phyloP scores from a whole-genome alignment of 306 rosid genomes.

The Cyamopsis tetragonoloba region DNA sequence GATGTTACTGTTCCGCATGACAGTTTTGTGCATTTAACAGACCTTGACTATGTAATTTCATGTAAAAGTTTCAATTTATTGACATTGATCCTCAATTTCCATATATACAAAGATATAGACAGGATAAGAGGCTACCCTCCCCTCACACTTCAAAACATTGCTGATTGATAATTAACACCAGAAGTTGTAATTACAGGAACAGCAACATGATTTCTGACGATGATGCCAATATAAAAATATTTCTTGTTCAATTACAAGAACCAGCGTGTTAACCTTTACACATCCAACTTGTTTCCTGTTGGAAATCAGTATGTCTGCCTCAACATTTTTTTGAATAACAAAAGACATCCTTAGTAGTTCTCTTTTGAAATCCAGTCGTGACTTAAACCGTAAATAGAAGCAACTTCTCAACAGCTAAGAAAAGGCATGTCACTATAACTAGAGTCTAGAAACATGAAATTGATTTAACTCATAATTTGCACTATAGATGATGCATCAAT shows the following conservation, averaged over 20 bases:
- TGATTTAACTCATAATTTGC: background rate
- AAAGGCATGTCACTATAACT: background rate
- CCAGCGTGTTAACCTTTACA: background rate
- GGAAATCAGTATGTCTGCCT: background rate
- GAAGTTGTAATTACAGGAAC: background rate
- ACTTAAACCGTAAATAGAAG: background rate
- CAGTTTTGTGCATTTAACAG: background rate
- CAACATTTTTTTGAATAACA: background rate
- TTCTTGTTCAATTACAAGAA: background rate
- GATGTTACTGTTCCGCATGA: background rate
- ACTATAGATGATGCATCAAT: constrained; percentile 23
- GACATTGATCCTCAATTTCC: background rate
- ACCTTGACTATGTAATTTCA: background rate
- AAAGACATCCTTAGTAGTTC: background rate
- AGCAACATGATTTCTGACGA: background rate
- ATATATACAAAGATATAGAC: background rate
- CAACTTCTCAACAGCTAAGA: background rate
- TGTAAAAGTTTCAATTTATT: background rate
- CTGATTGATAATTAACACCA: background rate
- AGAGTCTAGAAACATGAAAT: background rate
- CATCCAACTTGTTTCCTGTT: background rate
- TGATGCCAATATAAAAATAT: background rate
- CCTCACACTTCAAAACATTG: background rate
- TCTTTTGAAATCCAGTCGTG: background rate
- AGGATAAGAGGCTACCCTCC: background rate